A percentile compares a stretch with the other conserved stretches of the same genome.
Evolutionary conservation across 495 filamentous ascomycete genomes (phyloP).

Genomic region (Lindgomyces ingoldianus): DNA sequence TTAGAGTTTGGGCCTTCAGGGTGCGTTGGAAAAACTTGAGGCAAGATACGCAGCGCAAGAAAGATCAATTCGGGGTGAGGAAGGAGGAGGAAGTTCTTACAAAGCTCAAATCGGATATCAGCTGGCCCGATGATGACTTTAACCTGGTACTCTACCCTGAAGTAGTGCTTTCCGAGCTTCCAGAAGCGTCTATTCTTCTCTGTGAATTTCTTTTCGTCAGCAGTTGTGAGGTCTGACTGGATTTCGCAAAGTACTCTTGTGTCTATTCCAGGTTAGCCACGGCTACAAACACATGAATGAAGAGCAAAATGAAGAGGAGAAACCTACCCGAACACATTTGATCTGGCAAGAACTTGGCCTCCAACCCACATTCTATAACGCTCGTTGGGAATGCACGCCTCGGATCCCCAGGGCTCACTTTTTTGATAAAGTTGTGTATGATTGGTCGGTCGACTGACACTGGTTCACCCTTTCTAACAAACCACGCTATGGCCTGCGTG

Average conservation of each 20-base stretch:
- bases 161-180: conserved; percentile 44
- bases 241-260: conserved; percentile 45
- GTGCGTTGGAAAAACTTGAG: conserved; percentile 27
- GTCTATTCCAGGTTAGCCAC: conserved; percentile 29
- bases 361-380: conserved; percentile 41
- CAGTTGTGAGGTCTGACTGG: conserved; percentile 42
- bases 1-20: too few relatives aligned
- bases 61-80: too few relatives aligned
- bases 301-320: too few relatives aligned
- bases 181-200: conserved; percentile 48
- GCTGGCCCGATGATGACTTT: conserved; percentile 44
- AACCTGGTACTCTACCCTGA: conserved; percentile 46
- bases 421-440: conserved; percentile 45
- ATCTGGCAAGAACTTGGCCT: conserved; percentile 39
- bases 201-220: conserved; percentile 44
- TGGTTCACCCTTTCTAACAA: conserved; percentile 46
- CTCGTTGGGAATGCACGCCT: conserved; percentile 43
- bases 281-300: neutral
- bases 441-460: conserved; percentile 45
- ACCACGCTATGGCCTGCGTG: conserved; percentile 41
- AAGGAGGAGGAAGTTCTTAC: conserved; percentile 15
- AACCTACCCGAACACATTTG: too few relatives aligned
- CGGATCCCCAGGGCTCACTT: conserved; percentile 43
- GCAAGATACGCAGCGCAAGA: too few relatives aligned
- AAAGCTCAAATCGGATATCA: conserved; percentile 46